Evolutionary conservation across 2,329 filamentous ascomycete genomes (phyloP).

Genomic region (Aspergillus costaricaensis): DNA sequence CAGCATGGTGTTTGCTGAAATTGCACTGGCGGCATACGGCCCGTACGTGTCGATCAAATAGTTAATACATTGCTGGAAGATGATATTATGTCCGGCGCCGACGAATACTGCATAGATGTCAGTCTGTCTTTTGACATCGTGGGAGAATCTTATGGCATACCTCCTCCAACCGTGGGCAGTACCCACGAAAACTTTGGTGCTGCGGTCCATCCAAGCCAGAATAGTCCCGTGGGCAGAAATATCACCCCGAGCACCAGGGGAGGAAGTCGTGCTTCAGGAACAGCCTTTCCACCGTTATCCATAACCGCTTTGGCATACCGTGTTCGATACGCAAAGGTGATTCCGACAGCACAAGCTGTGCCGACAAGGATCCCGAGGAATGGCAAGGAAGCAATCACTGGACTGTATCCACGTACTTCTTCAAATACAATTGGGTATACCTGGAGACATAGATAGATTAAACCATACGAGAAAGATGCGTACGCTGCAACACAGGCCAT

Average conservation of each 20-base stretch:
- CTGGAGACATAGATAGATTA: constrained; percentile 52
- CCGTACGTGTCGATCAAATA: constrained; percentile 47
- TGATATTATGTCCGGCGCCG: constrained; percentile 49
- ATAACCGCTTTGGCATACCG: constrained; percentile 38
- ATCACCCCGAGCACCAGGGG: constrained; percentile 51
- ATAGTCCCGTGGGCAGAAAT: constrained; percentile 47
- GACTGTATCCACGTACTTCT: constrained; percentile 42
- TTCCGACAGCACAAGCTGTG: constrained; percentile 40
- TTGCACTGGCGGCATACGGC: constrained; percentile 46
- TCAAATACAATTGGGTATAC: constrained; percentile 52
- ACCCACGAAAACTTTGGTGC: constrained; percentile 22
- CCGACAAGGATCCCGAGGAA: constrained; percentile 50
- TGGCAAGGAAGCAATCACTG: constrained; percentile 44
- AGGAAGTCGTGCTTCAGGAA: constrained; percentile 46
- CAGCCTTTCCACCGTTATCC: constrained; percentile 31
- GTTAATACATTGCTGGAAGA: constrained; percentile 52
- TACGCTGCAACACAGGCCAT: constrained; percentile 50
- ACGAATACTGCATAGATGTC: constrained; percentile 36
- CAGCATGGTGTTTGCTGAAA: constrained; percentile 48
- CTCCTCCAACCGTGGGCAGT: constrained; percentile 15
- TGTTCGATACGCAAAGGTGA: constrained; percentile 49
- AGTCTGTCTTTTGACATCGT: background rate
- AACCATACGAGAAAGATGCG: constrained; percentile 49
- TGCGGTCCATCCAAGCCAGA: constrained; percentile 49
- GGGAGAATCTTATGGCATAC: background rate